Evolutionary conservation across 768 basidiomycete genomes (phyloP).

Genomic region (Leucosporidium yakuticum): DNA sequence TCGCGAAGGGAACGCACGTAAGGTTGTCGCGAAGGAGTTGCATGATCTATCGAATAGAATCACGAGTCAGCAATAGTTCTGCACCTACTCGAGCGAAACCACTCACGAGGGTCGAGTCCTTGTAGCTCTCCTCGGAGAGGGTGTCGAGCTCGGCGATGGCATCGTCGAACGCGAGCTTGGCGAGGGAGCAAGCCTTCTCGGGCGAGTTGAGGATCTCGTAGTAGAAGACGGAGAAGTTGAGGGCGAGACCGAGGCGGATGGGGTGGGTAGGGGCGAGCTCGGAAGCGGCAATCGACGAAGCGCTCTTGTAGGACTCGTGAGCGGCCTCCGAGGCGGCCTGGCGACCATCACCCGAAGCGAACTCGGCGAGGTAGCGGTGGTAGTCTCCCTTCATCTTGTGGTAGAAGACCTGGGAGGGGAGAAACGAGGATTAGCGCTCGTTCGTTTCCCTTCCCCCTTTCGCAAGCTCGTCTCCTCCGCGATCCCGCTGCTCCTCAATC

Average conservation of each 20-base stretch:
- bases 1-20: constrained; percentile 45
- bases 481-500: too few relatives aligned
- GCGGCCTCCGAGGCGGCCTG: constrained; percentile 97
- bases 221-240: constrained; percentile 99
- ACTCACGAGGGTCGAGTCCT: constrained; percentile 88
- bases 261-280: constrained; percentile 53
- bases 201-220: constrained; percentile 99
- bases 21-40: constrained; percentile 96
- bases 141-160: constrained; percentile 99
- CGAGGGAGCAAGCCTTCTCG: constrained; percentile 94
- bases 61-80: not conserved
- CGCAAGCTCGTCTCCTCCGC: too few relatives aligned
- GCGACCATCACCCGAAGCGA: constrained; percentile 94
- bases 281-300: constrained; percentile 73
- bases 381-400: constrained; percentile 99
- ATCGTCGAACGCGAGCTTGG: constrained; percentile 76
- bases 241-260: constrained; percentile 93
- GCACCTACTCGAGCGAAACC: constrained; percentile 44
- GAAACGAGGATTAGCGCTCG: not conserved
- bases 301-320: constrained; percentile 92
- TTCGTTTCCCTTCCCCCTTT: not conserved
- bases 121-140: constrained; percentile 96
- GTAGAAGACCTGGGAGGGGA: constrained; percentile 58
- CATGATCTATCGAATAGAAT: constrained; percentile 32
- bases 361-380: constrained; percentile 98